Evolutionary conservation across 352 stramenopile species (phyloP).

Genomic region (Blastocystis sp.): DNA sequence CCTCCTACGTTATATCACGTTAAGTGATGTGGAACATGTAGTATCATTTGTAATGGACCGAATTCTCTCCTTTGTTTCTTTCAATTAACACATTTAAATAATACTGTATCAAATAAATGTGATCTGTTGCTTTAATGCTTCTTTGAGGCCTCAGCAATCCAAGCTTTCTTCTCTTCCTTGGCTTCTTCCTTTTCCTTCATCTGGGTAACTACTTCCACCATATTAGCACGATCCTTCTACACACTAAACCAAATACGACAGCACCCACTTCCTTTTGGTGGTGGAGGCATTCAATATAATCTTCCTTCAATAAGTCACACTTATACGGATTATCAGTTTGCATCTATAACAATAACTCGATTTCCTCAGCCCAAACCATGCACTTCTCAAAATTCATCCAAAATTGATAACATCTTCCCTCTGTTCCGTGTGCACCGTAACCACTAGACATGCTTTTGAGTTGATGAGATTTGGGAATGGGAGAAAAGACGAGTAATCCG

Average conservation of each 20-base stretch:
- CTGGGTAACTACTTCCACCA: slow-evolving; percentile 50
- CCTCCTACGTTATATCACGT: background rate
- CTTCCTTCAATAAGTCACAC: slow-evolving; percentile 66
- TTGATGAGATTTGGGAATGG: slow-evolving; percentile 6
- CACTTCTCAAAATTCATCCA: slow-evolving; percentile 66
- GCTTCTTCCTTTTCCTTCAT: slow-evolving; percentile 28
- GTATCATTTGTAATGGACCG: background rate
- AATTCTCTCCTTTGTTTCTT: background rate
- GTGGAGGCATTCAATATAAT: slow-evolving; percentile 68
- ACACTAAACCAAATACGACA: background rate
- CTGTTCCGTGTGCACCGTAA: slow-evolving; percentile 58
- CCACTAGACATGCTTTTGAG: slow-evolving; percentile 49
- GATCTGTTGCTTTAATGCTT: slow-evolving; percentile 63
- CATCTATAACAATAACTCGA: slow-evolving; percentile 9
- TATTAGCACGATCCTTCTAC: slow-evolving; percentile 62
- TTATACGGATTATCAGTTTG: slow-evolving; percentile 61
- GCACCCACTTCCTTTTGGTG: slow-evolving; percentile 44
- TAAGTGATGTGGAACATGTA: background rate
- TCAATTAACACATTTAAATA: background rate
- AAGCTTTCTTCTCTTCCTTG: slow-evolving; percentile 46
- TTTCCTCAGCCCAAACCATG: background rate
- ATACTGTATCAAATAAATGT: slow-evolving; percentile 15
- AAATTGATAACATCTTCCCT: slow-evolving; percentile 64
- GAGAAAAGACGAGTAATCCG: background rate
- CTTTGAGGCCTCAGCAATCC: slow-evolving; percentile 2